phyloP scores from a whole-genome alignment of 495 filamentous ascomycete genomes.

The Penicillium subrubescens region DNA sequence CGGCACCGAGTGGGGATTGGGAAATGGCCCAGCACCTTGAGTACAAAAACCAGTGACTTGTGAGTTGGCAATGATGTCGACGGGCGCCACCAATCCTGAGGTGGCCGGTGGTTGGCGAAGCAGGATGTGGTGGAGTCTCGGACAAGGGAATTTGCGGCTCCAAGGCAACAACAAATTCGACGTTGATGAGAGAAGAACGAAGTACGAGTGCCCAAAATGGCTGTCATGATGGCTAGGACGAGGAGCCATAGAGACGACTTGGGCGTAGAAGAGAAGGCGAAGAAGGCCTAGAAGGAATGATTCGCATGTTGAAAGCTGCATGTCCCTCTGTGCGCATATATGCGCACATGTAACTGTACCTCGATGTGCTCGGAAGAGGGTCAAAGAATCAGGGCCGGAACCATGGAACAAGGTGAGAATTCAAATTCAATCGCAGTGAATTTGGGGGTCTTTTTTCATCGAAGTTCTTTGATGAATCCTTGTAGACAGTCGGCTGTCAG shows the following conservation, averaged over 20 bases:
- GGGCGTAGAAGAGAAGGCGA: neutral
- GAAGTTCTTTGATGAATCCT: neutral
- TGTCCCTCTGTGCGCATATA: neutral
- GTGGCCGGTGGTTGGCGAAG: conserved; percentile 12
- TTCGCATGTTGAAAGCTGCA: neutral
- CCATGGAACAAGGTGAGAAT: conserved; percentile 9
- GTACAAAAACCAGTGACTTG: neutral
- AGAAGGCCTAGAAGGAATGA: neutral
- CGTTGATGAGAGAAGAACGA: neutral
- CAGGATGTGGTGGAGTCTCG: conserved; percentile 13
- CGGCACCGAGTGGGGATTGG: neutral
- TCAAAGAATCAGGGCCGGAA: neutral
- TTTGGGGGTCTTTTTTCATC: neutral
- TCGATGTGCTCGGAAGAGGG: neutral
- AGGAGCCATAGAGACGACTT: neutral
- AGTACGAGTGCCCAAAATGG: neutral
- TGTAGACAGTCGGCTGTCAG: neutral
- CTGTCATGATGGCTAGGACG: neutral
- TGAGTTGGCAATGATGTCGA: conserved; percentile 27
- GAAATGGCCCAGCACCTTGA: neutral
- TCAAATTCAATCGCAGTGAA: conserved; percentile 3
- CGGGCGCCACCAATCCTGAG: conserved; percentile 9
- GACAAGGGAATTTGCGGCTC: conserved; percentile 21
- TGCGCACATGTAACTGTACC: neutral
- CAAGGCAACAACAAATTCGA: conserved; percentile 27